Evolutionary conservation across 306 rosid genomes (phyloP), one percentile per base, ranked within the genome.

Genomic region (Sophora flavescens): DNA sequence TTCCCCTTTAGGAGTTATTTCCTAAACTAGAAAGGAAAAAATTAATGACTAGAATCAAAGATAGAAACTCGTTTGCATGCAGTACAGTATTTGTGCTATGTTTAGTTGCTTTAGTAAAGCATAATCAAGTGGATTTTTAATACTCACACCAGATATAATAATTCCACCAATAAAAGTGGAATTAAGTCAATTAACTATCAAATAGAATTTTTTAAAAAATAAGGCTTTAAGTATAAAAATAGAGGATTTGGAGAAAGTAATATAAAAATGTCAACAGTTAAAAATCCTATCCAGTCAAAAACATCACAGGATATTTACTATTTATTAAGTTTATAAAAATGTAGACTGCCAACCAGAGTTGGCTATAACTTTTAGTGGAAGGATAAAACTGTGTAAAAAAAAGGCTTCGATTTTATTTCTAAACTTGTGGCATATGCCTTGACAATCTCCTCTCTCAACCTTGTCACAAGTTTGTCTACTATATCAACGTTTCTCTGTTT

Each of bases 11-110:
- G 30, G 71, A 53, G 26, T 47, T 6, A 8, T 67, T 57, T 38
- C 42, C 44, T 50, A 65, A 56, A 47, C 68, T 56, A 35, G 60
- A 73, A 57, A 39, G 16, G 16, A 71, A 41, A 56, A 52, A 10
- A 16, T 47, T 17, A 4, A 65, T 22, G 14, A 51, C 50, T 58
- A 44, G 54, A 67, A 44, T 28, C 17, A 56, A n/a, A 42, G 10
- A 77, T 7, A 58, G n/a, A 54, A 42, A 57, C 30, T 57, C 16
- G 51, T 68, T 8, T 13, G 58, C 26, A 26, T 28, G 53, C 28
- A 52, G 33, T 18, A 54, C 33, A 54, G 8, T 54, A 22, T 5
- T 6, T 50, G 22, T 0, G 5, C 3, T 50, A n/a, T 50, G 9
- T 50, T 42, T 48, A 48, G 53, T 48, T 13, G 14, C 15, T 48